Evolutionary conservation across 768 basidiomycete genomes (phyloP), one percentile per base, ranked within the genome.

Genomic region (Tubosaeta sp.): DNA sequence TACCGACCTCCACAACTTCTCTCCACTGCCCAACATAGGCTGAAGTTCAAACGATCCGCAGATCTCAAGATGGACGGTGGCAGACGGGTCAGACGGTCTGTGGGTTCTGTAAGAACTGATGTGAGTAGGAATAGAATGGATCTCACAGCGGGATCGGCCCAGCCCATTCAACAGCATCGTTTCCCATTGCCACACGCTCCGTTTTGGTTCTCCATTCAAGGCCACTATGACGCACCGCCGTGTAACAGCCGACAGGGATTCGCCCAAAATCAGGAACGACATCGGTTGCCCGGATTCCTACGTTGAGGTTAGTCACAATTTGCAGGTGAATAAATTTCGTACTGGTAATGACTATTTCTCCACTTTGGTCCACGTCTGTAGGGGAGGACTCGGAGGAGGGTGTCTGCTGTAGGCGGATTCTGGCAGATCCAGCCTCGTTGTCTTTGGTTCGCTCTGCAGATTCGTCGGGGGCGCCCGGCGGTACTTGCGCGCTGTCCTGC

Each of bases 281-380:
- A 25, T 53, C 35, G 26, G 46, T 45, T n/a, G 43, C 51, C 7
- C 22, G 50, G 29, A 55, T 51, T 26, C 34, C 54, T 55, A 27
- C 26, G 22, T 22, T 43, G n/a, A 7, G 26, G 2, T 46, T 17
- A 29, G 31, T 39, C 14, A 14, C 13, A 22, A 46, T 34, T 7
- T 22, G 12, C 3, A 10, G 13, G 25, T 11, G 22, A 50, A 34
- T 8, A 19, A 45, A 27, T 29, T 17, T 35, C 41, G 10, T 43
- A 55, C 54, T 31, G 1, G 46, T 19, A 17, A 45, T 45, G 48
- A 44, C 29, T 5, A 13, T 38, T 48, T 47, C 46, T 32, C 52
- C 9, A 11, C n/a, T 22, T n/a, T 19, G 22, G 22, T 32, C 45
- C 13, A 12, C 6, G 6, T n/a, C 9, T 2, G 16, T 45, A 5